Base-by-base conservation (phyloP, 768 basidiomycete genomes). In the Mrakia hoshinonis region DNA sequence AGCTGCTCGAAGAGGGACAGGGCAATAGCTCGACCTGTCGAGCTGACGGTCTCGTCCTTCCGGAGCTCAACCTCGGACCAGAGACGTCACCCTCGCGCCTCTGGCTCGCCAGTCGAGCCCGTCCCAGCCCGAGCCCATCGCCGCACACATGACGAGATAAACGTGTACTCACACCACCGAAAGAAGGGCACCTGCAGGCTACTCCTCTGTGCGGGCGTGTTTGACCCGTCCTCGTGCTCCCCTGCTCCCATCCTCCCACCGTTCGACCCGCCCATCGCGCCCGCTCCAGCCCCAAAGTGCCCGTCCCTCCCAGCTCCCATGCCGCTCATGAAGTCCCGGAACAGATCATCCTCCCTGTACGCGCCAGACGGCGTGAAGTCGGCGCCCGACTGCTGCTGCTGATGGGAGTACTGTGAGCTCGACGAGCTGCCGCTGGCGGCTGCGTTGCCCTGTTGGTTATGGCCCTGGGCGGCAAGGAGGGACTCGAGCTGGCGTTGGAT, bases 101-200 rank as follows among this genome's bases (percentile, higher is more conserved):
- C n/a, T n/a, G n/a, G n/a, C 52, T 52, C 51, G 22, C n/a, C n/a
- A 10, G 2, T 31, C 26, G 29, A 12, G 13, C 34, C 15, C 9
- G 4, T 55, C 9, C 34, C 4, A 9, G 29, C 12, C 58, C 31
- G 1, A 54, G n/a, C 52, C 36, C 1, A 5, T 4, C 0, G 36
- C 11, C 4, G 36, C 29, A 13, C 13, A 20, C 11, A 24, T 20
- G 4, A 22, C 20, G 36, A 15, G 26, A 34, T 15, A 15, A 20
- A 24, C n/a, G 22, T 10, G 20, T 26, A 61, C 58, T 61, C 67
- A 54, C 38, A 46, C 36, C 67, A 70, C 29, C 69, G 34, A 39
- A 70, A 70, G 69, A 70, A 70, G n/a, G 69, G 69, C 24, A 70
- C 69, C 62, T 26, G 55, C 67, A 68, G 43, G 15, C 67, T 68